Evolutionary conservation across 768 basidiomycete genomes (phyloP).

Genomic region (Suillus tomentosus): DNA sequence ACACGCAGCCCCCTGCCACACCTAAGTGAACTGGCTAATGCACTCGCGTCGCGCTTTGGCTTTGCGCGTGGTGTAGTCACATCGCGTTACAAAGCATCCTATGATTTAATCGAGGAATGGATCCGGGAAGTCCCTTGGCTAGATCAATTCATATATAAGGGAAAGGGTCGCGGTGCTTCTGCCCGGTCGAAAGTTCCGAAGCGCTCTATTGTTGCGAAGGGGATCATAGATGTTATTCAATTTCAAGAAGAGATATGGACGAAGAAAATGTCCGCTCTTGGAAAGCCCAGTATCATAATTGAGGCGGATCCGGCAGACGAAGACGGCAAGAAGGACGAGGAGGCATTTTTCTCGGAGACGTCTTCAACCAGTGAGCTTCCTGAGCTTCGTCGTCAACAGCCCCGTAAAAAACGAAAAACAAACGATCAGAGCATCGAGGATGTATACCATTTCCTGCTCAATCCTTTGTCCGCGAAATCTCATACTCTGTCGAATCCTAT

Average conservation of each 20-base stretch:
- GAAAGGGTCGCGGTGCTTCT: constrained; percentile 30
- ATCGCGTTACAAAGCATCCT: constrained; percentile 67
- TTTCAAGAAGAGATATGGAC: constrained; percentile 66
- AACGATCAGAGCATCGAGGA: constrained; percentile 38
- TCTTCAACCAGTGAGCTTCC: not conserved
- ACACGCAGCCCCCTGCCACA: constrained; percentile 51
- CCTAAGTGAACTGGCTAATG: constrained; percentile 57
- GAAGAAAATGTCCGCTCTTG: constrained; percentile 38
- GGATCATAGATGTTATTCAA: constrained; percentile 67
- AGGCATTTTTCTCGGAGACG: not conserved
- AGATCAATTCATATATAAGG: constrained; percentile 49
- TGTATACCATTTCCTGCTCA: constrained; percentile 57
- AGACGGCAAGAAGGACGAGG: constrained; percentile 34
- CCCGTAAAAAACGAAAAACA: constrained; percentile 35
- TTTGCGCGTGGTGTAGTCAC: constrained; percentile 58
- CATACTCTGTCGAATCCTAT: constrained; percentile 4
- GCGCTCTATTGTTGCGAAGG: constrained; percentile 64
- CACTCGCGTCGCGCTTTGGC: constrained; percentile 53
- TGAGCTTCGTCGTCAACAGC: constrained; percentile 10
- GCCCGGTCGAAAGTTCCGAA: constrained; percentile 64
- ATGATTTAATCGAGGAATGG: constrained; percentile 60
- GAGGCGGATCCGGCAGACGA: constrained; percentile 36
- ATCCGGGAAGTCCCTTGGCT: constrained; percentile 76
- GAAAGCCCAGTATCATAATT: constrained; percentile 40
- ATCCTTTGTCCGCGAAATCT: constrained; percentile 44